A percentile compares a stretch with the other conserved stretches of the same genome.
Evolutionary conservation across 306 rosid species (phyloP).

Genomic region (Fragaria vesca): DNA sequence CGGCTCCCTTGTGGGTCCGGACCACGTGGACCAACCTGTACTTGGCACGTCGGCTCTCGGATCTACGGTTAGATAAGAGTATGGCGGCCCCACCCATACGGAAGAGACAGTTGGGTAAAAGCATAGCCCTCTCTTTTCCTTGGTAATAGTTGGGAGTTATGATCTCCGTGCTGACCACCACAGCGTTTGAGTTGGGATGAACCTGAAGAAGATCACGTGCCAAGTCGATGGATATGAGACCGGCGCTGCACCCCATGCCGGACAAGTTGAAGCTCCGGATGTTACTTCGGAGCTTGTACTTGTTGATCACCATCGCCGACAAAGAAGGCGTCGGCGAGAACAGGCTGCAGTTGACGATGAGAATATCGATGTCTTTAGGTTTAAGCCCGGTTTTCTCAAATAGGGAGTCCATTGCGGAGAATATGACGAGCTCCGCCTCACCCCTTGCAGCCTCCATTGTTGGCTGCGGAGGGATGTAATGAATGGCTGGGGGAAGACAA

Average conservation of each 20-base stretch:
- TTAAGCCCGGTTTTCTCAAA: slow-evolving; percentile 64
- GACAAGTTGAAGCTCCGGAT: slow-evolving; percentile 82
- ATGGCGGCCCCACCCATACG: slow-evolving; percentile 98
- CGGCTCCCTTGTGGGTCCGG: slow-evolving; percentile 78
- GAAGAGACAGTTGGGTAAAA: slow-evolving; percentile 86
- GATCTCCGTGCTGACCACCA: slow-evolving; percentile 82
- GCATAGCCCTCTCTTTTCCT: slow-evolving; percentile 95
- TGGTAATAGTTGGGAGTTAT: slow-evolving; percentile 88
- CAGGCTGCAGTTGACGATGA: slow-evolving; percentile 75
- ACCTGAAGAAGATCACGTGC: slow-evolving; percentile 95
- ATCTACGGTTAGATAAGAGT: slow-evolving; percentile 54
- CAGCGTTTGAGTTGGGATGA: slow-evolving; percentile 84
- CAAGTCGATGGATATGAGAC: slow-evolving; percentile 70
- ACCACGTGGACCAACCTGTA: slow-evolving; percentile 77
- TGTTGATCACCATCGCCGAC: slow-evolving; percentile 88
- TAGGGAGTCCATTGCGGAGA: slow-evolving; percentile 74
- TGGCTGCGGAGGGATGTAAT: slow-evolving; percentile 84
- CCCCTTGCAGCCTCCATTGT: slow-evolving; percentile 84
- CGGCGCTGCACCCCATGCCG: slow-evolving; percentile 98
- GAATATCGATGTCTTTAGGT: slow-evolving; percentile 80
- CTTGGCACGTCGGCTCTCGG: slow-evolving; percentile 60
- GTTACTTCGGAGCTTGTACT: slow-evolving; percentile 79
- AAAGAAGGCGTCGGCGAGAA: slow-evolving; percentile 90
- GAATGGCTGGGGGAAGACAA: slow-evolving; percentile 75
- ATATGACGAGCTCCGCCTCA: slow-evolving; percentile 85